Evolutionary conservation across 345 rosid species (phyloP).

Genomic region (Nephelium lappaceum): DNA sequence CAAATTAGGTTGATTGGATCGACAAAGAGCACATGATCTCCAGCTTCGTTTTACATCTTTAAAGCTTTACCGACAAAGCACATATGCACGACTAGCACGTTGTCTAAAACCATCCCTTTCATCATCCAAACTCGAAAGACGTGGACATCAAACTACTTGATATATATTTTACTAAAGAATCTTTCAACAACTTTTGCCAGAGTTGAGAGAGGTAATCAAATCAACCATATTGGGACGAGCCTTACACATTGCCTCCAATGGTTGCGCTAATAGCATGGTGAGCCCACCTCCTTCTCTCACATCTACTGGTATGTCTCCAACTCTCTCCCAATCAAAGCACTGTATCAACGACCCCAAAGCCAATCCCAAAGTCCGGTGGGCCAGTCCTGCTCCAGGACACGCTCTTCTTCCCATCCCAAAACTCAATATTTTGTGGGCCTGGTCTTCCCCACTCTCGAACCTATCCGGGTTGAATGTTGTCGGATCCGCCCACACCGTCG

Average conservation of each 20-base stretch:
- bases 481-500: constrained; percentile 14
- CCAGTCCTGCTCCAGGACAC: constrained; percentile 32
- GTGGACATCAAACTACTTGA: no score
- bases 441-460: not conserved
- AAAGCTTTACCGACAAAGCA: no score
- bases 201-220: not conserved
- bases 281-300: constrained; percentile 24
- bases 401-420: constrained; percentile 36
- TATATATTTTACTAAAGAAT: no score
- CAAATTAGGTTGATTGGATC: no score
- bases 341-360: constrained; percentile 32
- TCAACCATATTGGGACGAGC: constrained; percentile 4
- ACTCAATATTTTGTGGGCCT: constrained; percentile 6
- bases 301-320: constrained; percentile 21
- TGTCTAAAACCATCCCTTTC: no score
- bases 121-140: no score
- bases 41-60: no score
- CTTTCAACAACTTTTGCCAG: not conserved
- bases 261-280: constrained; percentile 18
- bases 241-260: constrained; percentile 24
- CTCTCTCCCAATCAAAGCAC: constrained; percentile 34
- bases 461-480: constrained; percentile 13
- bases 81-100: no score
- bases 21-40: no score
- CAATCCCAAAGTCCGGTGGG: constrained; percentile 24